Base-by-base conservation (phyloP, 2,329 filamentous ascomycete genomes). In the Orbilia oligospora region DNA sequence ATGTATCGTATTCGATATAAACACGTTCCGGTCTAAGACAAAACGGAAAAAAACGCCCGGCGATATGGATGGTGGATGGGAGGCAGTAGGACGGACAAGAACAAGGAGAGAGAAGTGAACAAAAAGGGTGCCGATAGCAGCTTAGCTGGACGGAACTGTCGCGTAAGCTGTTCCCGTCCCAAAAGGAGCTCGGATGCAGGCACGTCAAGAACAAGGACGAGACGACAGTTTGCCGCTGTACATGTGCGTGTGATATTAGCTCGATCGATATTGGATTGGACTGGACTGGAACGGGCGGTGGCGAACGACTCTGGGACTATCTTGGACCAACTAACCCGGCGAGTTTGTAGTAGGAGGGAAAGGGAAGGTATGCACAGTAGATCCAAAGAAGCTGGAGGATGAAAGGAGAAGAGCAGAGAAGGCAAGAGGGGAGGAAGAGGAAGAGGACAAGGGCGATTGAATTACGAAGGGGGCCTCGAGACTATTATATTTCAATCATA, bases 171-270 rank as follows among this genome's bases (percentile, higher is more conserved):
- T 44, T 75, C 71, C 71, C 71, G 71, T 75, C 64, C 64, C 53
- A 75, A 64, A 64, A 58, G 64, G 64, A 75, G 71, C 71, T 75
- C 71, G 71, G 71, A 75, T 75, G 71, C 71, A 75, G 71, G 71
- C 71, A 75, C 71, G 71, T 68, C 71, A 61, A 61, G 56, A 6
- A 44, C 56, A 61, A 61, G 56, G 56, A 61, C 56, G 36, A 61
- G 56, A 61, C 36, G 56, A 61, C 56, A 5, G 36, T 61, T 44
- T 61, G 56, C 56, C 33, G 53, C 53, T 38, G 53, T 33, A 46
- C 44, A 46, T 58, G 30, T 61, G 56, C 53, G 33, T 16, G 48
- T 51, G 10, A 51, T 22, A 22, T 51, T 24, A 51, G 48, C 48
- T 24, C 20, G 48, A 41, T 41, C 5, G 38, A 41, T n/a, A 20